Evolutionary conservation across 2,329 filamentous ascomycete species (phyloP).

Genomic region (Tolypocladium inflatum): DNA sequence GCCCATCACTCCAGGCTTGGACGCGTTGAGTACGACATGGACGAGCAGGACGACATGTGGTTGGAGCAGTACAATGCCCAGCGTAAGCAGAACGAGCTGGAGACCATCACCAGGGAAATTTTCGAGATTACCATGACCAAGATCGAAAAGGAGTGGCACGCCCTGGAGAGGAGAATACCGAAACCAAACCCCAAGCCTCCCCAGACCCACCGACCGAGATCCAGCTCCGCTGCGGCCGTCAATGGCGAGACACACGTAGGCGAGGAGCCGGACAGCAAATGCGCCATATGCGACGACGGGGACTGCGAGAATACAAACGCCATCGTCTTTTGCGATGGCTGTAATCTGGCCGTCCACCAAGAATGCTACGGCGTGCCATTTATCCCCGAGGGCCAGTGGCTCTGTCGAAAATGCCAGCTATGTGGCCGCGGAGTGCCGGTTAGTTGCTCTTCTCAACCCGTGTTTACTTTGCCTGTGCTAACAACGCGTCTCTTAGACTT

Average conservation of each 20-base stretch:
- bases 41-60: slow-evolving; percentile 98
- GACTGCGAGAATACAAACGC: slow-evolving; percentile 99
- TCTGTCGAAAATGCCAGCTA: slow-evolving; percentile 92
- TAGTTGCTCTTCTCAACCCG: slow-evolving; percentile 21
- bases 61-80: slow-evolving; percentile 73
- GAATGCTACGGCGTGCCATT: slow-evolving; percentile 98
- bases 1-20: slow-evolving; percentile 43
- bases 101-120: slow-evolving; percentile 81
- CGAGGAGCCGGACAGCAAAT: slow-evolving; percentile 95
- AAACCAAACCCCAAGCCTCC: slow-evolving; percentile 95
- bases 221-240: slow-evolving; percentile 87
- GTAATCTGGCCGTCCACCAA: slow-evolving; percentile 93
- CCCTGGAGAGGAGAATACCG: slow-evolving; percentile 88
- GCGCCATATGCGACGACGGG: slow-evolving; percentile 96
- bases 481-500: slow-evolving; percentile 47
- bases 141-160: slow-evolving; percentile 98
- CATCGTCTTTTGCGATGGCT: slow-evolving; percentile 97
- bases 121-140: slow-evolving; percentile 98
- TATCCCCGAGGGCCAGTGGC: slow-evolving; percentile 97
- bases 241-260: slow-evolving; percentile 79
- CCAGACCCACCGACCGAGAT: slow-evolving; percentile 85
- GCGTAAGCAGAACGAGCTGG: slow-evolving; percentile 63
- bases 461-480: slow-evolving; percentile 4
- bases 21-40: slow-evolving; percentile 98
- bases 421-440: slow-evolving; percentile 85